Conservation (phyloP, 73 alveolate genomes). For the Effrenium voratum region DNA sequence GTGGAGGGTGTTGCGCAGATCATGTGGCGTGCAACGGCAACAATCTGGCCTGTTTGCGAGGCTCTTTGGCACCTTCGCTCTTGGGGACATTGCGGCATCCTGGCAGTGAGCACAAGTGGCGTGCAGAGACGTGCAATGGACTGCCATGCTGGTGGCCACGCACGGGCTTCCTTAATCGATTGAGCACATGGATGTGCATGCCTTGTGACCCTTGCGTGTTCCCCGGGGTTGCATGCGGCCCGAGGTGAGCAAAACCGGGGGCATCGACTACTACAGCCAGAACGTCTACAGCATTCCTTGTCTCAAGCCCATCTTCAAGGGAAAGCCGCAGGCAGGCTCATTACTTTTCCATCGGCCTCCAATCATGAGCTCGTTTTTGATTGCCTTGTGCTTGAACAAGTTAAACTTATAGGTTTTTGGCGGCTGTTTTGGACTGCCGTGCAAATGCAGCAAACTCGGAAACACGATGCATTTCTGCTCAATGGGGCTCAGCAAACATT, state of each 20-base stretch:
- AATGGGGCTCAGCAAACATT: too few species aligned
- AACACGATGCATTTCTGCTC: too few species aligned
- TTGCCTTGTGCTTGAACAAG: too few species aligned
- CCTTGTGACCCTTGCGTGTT: background rate
- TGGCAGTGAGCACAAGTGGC: background rate
- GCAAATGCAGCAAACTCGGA: too few species aligned
- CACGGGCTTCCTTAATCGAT: background rate
- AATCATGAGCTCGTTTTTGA: too few species aligned
- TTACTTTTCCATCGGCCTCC: too few species aligned
- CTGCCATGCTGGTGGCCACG: background rate
- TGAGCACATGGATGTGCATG: background rate
- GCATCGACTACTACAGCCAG: background rate
- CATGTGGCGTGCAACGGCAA: too few species aligned
- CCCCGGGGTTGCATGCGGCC: background rate
- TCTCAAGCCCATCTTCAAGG: background rate
- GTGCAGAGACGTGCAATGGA: background rate
- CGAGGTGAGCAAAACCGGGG: slow-evolving; percentile 1
- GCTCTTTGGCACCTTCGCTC: background rate
- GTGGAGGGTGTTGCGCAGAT: too few species aligned
- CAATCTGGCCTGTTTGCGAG: too few species aligned
- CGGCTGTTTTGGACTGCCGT: too few species aligned
- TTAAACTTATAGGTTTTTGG: too few species aligned
- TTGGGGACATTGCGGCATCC: background rate
- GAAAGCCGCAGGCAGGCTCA: background rate
- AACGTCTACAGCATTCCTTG: background rate